Percentiles rank a stretch among this genome's conserved stretches.
Evolutionary conservation across 2,329 filamentous ascomycete species (phyloP).

Genomic region (Knufia fluminis): DNA sequence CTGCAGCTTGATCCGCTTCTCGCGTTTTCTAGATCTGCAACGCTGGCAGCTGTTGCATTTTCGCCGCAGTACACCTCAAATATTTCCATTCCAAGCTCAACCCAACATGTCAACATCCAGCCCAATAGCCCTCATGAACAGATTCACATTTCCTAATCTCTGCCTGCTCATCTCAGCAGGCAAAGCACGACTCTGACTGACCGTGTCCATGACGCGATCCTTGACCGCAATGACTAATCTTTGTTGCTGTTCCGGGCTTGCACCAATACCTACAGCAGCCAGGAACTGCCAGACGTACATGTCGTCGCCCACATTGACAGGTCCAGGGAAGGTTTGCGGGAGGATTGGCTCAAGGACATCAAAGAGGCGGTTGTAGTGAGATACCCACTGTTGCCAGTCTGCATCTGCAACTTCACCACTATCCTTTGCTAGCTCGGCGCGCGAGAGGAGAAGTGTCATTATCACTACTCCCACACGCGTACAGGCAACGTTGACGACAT

Average conservation of each 20-base stretch:
- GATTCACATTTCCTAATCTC: constrained; percentile 82
- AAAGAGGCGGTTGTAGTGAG: constrained; percentile 78
- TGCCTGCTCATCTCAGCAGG: constrained; percentile 76
- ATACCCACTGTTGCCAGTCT: constrained; percentile 73
- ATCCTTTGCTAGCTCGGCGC: constrained; percentile 87
- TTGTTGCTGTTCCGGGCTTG: constrained; percentile 89
- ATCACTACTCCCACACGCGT: constrained; percentile 83
- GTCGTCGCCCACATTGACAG: constrained; percentile 83
- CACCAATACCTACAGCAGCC: constrained; percentile 86
- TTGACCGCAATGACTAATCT: constrained; percentile 90
- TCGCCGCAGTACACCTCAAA: background rate
- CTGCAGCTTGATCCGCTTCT: too few relatives aligned
- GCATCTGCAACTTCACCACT: constrained; percentile 59
- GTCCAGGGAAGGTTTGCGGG: constrained; percentile 78
- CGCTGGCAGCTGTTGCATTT: background rate
- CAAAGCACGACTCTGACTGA: constrained; percentile 77
- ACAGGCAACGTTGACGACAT: constrained; percentile 72
- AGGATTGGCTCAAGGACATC: constrained; percentile 76
- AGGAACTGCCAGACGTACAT: constrained; percentile 98
- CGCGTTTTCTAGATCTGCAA: too few relatives aligned
- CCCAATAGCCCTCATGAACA: constrained; percentile 99
- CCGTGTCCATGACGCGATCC: constrained; percentile 93
- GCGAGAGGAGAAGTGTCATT: constrained; percentile 86
- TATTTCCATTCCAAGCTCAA: constrained; percentile 23
- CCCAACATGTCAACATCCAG: constrained; percentile 77